phyloP scores from a whole-genome alignment of 805 yeast species.

The Metschnikowia lachancei region DNA sequence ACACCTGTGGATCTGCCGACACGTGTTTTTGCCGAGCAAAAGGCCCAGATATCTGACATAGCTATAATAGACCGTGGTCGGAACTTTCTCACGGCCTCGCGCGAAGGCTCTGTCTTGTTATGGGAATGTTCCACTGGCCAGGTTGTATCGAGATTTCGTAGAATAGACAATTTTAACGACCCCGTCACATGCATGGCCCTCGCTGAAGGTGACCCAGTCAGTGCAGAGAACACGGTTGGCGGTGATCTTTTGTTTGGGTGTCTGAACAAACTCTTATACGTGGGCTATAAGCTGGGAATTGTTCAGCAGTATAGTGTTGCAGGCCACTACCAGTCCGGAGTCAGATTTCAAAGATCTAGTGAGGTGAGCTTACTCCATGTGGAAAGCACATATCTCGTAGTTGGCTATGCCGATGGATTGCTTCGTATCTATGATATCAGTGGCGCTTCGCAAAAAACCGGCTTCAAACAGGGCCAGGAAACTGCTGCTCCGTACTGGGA shows the following conservation, averaged over 20 bases:
- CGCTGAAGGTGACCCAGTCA: conserved; percentile 1
- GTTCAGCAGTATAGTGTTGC: conserved; percentile 25
- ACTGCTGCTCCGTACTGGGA: conserved; percentile 1
- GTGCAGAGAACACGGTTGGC: conserved; percentile 1
- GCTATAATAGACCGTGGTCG: conserved; percentile 63
- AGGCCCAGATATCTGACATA: conserved; percentile 45
- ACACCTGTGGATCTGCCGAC: conserved; percentile 18
- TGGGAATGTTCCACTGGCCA: conserved; percentile 71
- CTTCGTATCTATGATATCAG: conserved; percentile 15
- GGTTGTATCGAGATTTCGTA: conserved; percentile 35
- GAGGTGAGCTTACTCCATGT: conserved; percentile 19
- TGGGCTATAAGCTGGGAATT: conserved; percentile 42
- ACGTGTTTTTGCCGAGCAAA: conserved; percentile 52
- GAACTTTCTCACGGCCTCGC: conserved; percentile 55
- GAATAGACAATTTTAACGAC: conserved; percentile 22
- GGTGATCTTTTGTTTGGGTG: conserved; percentile 46
- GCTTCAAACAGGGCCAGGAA: not conserved
- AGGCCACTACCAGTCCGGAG: conserved; percentile 18
- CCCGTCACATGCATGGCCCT: conserved; percentile 20
- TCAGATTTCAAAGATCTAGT: conserved; percentile 1
- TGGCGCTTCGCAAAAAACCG: not conserved
- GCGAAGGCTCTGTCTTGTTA: conserved; percentile 54
- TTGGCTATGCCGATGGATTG: conserved; percentile 21
- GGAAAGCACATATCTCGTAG: conserved; percentile 13
- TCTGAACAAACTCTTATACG: conserved; percentile 40